phyloP scores from a whole-genome alignment of 352 stramenopile species.

The Pythium myriotylum region DNA sequence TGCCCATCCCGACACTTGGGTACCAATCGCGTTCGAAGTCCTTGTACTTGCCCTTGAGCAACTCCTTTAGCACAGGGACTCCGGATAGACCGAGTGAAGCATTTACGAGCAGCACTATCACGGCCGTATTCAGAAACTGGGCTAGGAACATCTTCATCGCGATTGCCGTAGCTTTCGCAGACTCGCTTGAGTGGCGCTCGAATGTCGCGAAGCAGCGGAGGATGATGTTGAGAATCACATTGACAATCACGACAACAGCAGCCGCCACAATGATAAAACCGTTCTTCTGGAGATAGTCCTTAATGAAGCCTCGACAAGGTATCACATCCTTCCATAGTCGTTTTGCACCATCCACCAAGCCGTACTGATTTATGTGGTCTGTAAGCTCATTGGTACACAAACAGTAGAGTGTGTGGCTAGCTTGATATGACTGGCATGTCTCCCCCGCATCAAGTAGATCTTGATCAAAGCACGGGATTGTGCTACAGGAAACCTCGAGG shows the following conservation, averaged over 20 bases:
- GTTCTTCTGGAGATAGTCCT: constrained; percentile 67
- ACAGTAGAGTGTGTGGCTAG: constrained; percentile 70
- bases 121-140: constrained; percentile 84
- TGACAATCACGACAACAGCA: constrained; percentile 72
- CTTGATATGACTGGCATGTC: constrained; percentile 61
- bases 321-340: constrained; percentile 55
- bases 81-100: constrained; percentile 43
- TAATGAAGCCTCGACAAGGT: constrained; percentile 70
- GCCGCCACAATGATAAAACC: constrained; percentile 68
- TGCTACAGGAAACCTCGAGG: constrained; percentile 52
- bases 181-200: constrained; percentile 82
- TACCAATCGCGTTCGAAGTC: constrained; percentile 90
- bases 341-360: constrained; percentile 54
- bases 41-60: constrained; percentile 77
- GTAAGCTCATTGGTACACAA: constrained; percentile 63
- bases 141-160: constrained; percentile 79
- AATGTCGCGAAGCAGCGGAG: constrained; percentile 68
- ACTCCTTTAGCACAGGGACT: constrained; percentile 50
- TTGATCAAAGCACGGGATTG: constrained; percentile 68
- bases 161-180: constrained; percentile 69
- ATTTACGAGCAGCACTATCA: constrained; percentile 85
- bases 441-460: constrained; percentile 34
- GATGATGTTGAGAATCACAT: constrained; percentile 73
- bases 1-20: constrained; percentile 82
- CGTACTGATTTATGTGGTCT: constrained; percentile 44